These are phyloP conservation scores for Gymnopilus dilepis DNA, from an alignment of 768 basidiomycete genomes.

Conservation along the genomic window DNA sequence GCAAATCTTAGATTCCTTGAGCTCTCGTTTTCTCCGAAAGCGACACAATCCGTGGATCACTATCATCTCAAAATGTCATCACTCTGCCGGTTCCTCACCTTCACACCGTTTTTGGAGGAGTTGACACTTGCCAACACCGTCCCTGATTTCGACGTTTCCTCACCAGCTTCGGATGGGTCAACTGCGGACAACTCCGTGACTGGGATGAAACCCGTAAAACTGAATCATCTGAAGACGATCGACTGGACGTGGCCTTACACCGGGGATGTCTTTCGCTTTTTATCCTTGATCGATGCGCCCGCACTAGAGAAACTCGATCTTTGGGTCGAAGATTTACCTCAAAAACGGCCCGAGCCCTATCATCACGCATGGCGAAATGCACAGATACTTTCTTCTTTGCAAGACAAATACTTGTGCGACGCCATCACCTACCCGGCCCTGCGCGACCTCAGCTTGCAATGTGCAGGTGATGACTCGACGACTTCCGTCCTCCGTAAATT, in stretches of 20 bases:
- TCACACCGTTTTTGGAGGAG: conserved; percentile 46
- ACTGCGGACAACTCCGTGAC: conserved; percentile 11
- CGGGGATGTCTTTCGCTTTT: conserved; percentile 46
- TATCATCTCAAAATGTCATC: conserved; percentile 45
- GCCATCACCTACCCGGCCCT: conserved; percentile 37
- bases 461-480: conserved; percentile 43
- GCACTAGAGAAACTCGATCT: conserved; percentile 49
- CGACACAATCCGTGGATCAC: conserved; percentile 25
- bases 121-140: conserved; percentile 48
- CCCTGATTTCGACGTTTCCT: conserved; percentile 39
- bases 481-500: conserved; percentile 47
- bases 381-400: conserved; percentile 14
- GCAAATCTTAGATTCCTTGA: conserved; percentile 47
- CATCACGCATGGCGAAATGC: conserved; percentile 20
- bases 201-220: conserved; percentile 34
- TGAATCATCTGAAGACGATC: conserved; percentile 46
- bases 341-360: conserved; percentile 16
- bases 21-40: conserved; percentile 42
- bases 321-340: conserved; percentile 39
- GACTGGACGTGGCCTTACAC: conserved; percentile 54
- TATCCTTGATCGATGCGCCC: conserved; percentile 47
- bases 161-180: conserved; percentile 13
- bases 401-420: conserved; percentile 16
- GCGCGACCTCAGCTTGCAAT: conserved; percentile 49
- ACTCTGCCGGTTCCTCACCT: conserved; percentile 40